Evolutionary conservation across 495 filamentous ascomycete genomes (phyloP).

Genomic region (Neurospora tetraspora): DNA sequence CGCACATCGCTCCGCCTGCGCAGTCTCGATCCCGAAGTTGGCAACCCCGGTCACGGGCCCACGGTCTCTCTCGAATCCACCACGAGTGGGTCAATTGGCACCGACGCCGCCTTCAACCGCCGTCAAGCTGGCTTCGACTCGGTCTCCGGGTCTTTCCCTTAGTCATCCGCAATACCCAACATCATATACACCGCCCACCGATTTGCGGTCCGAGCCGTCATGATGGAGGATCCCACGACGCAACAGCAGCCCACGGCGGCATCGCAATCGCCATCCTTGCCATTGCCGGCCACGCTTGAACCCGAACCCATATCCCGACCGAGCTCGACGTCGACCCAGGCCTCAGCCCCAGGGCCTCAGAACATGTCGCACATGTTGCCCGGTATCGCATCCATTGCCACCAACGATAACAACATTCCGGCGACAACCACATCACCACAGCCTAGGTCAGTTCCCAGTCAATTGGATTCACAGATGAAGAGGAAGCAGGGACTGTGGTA

Average conservation of each 20-base stretch:
- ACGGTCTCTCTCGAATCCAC: background rate
- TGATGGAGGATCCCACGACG: constrained; percentile 27
- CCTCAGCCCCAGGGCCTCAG: constrained; percentile 21
- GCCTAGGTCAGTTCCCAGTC: constrained; percentile 44
- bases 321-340: constrained; percentile 35
- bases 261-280: constrained; percentile 3
- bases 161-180: constrained; percentile 10
- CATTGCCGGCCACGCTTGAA: constrained; percentile 29
- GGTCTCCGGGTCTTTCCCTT: constrained; percentile 25
- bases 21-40: background rate
- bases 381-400: constrained; percentile 52
- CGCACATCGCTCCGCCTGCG: background rate
- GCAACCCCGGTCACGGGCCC: background rate
- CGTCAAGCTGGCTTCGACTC: constrained; percentile 24
- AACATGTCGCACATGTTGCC: constrained; percentile 41
- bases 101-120: background rate
- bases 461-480: background rate
- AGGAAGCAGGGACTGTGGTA: background rate
- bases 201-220: constrained; percentile 17
- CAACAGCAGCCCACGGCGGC: constrained; percentile 12
- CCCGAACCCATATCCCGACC: constrained; percentile 39
- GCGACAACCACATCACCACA: constrained; percentile 49
- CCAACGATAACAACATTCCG: background rate
- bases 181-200: constrained; percentile 17
- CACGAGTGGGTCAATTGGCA: background rate